Evolutionary conservation across 768 basidiomycete genomes (phyloP).

Genomic region (Pleurotus salmoneostramineus): DNA sequence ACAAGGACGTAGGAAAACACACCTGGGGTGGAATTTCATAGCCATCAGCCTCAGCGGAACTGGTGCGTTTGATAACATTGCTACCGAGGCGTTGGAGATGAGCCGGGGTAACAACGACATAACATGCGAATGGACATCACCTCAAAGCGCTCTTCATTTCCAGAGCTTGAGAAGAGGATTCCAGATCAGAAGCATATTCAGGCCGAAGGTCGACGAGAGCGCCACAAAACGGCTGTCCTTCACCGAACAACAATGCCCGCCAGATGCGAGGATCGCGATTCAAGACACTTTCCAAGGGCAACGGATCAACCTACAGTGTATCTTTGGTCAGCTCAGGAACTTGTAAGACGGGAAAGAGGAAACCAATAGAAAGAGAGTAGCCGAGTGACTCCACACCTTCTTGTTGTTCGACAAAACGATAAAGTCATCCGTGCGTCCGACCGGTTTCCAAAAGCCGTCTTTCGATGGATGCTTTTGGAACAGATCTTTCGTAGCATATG

Average conservation of each 20-base stretch:
- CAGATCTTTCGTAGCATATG: conserved; percentile 19
- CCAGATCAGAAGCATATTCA: conserved; percentile 10
- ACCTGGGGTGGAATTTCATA: conserved; percentile 23
- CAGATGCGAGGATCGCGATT: conserved; percentile 15
- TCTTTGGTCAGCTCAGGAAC: neutral
- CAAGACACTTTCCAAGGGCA: conserved; percentile 13
- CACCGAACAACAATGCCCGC: conserved; percentile 25
- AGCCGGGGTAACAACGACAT: neutral
- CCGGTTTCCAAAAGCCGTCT: conserved; percentile 13
- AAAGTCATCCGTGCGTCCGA: neutral
- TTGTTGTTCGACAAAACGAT: conserved; percentile 5
- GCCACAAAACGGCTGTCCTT: conserved; percentile 23
- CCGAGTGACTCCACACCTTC: conserved; percentile 1
- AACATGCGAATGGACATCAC: conserved; percentile 13
- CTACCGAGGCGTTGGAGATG: neutral
- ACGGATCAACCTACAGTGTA: neutral
- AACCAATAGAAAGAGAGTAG: no score
- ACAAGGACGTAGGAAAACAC: no score
- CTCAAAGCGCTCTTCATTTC: conserved; percentile 1
- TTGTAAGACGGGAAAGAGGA: neutral
- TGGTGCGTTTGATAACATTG: conserved; percentile 12
- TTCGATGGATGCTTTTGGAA: conserved; percentile 21
- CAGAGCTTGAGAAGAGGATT: neutral
- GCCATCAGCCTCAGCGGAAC: conserved; percentile 18
- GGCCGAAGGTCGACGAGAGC: conserved; percentile 22